A percentile compares a stretch with the other conserved stretches of the same genome.
Evolutionary conservation across 2,329 filamentous ascomycete species (phyloP).

Genomic region (Fusarium liriodendri): DNA sequence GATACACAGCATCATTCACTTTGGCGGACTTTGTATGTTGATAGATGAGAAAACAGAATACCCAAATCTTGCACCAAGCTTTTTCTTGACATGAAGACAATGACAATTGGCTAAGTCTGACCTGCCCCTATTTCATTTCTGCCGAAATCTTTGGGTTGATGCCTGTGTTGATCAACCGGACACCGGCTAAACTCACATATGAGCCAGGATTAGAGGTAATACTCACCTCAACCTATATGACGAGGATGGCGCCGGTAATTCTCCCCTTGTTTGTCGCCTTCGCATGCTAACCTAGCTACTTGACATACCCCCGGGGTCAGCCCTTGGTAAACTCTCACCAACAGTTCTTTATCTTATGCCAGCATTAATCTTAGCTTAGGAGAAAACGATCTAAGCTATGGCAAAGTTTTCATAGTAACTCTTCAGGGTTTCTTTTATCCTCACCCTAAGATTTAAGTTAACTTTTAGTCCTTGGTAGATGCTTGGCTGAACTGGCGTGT

Average conservation of each 20-base stretch:
- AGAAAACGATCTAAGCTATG: not conserved
- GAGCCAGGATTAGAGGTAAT: not conserved
- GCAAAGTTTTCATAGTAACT: not conserved
- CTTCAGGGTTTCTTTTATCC: not conserved
- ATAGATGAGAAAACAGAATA: not conserved
- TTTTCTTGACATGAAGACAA: not conserved
- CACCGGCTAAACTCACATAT: not conserved
- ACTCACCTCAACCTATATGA: not conserved
- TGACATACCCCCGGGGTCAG: not conserved
- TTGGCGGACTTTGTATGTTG: not conserved
- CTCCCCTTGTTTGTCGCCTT: not conserved
- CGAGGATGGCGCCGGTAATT: not conserved
- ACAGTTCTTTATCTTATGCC: not conserved
- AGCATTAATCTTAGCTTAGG: not conserved
- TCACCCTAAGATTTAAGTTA: not conserved
- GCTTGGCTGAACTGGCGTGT: not conserved
- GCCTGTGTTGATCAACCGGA: not conserved
- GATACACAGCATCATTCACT: not conserved
- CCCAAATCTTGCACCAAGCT: not conserved
- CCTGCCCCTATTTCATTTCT: not conserved
- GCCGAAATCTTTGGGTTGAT: not conserved
- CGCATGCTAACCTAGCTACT: not conserved
- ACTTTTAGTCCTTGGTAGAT: not conserved
- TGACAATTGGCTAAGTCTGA: not conserved
- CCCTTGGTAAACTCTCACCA: not conserved